Conservation (phyloP, 2,329 filamentous ascomycete species). For the Phialophora verrucosa region DNA sequence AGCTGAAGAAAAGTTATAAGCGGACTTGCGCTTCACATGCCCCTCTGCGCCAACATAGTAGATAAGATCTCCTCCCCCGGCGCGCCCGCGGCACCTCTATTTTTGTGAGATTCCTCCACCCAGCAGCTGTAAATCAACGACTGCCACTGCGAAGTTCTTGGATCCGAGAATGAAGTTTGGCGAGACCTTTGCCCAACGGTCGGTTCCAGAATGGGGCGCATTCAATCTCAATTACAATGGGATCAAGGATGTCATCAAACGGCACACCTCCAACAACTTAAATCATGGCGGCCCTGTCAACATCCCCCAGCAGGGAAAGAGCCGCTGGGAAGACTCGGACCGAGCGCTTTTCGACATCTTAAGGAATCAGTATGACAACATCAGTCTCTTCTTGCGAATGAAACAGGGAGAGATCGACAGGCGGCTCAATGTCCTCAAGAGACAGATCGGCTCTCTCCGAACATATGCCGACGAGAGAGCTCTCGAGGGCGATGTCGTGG, state of each 20-base stretch:
- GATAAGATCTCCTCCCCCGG: background rate
- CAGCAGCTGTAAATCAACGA: background rate
- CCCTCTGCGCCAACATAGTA: background rate
- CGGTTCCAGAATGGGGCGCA: constrained; percentile 80
- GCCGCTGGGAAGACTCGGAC: constrained; percentile 68
- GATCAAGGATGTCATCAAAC: constrained; percentile 82
- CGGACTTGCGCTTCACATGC: background rate
- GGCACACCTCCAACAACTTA: constrained; percentile 69
- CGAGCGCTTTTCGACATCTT: constrained; percentile 73
- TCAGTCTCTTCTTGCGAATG: constrained; percentile 77
- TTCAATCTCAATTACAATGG: constrained; percentile 91
- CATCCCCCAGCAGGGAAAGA: constrained; percentile 72
- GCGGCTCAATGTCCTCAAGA: constrained; percentile 59
- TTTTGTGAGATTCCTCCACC: background rate
- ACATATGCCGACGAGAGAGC: constrained; percentile 30
- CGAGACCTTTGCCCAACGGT: constrained; percentile 73
- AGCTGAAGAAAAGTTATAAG: constrained; percentile 1
- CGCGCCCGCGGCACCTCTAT: background rate
- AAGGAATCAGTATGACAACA: constrained; percentile 74
- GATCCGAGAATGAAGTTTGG: constrained; percentile 72
- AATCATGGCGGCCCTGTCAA: constrained; percentile 69
- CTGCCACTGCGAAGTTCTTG: background rate
- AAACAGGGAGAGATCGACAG: constrained; percentile 79
- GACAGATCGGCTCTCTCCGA: constrained; percentile 45
- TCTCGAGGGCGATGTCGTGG: constrained; percentile 21